These are phyloP conservation scores for Mycena rosella DNA, from an alignment of 768 basidiomycete species.

Conservation along the genomic window DNA sequence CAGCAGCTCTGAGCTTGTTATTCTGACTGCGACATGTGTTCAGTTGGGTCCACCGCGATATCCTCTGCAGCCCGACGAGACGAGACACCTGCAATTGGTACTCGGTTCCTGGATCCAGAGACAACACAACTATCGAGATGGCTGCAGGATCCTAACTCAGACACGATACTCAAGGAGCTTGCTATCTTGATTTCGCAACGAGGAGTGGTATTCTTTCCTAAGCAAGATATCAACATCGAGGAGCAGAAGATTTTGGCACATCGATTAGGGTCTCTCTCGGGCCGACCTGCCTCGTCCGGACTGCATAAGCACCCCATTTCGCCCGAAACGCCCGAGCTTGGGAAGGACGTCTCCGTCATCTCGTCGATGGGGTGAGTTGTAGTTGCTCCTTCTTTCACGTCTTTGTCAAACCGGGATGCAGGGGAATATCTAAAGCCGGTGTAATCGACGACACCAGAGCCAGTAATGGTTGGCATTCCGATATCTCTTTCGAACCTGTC, in stretches of 20 bases:
- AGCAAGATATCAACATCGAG: slow-evolving; percentile 61
- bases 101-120: no score
- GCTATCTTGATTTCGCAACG: slow-evolving; percentile 65
- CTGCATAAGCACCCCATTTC: slow-evolving; percentile 72
- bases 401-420: background rate
- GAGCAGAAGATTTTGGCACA: slow-evolving; percentile 64
- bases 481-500: slow-evolving; percentile 71
- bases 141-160: slow-evolving; percentile 57
- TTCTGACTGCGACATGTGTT: no score
- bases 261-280: slow-evolving; percentile 61
- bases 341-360: slow-evolving; percentile 67
- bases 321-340: slow-evolving; percentile 59
- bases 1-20: no score
- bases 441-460: slow-evolving; percentile 14
- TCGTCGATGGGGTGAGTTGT: slow-evolving; percentile 54
- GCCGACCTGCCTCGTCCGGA: slow-evolving; percentile 58
- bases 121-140: slow-evolving; percentile 61
- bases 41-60: no score
- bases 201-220: slow-evolving; percentile 74
- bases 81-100: no score
- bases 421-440: slow-evolving; percentile 1
- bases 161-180: slow-evolving; percentile 65
- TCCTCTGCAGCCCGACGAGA: no score
- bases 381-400: background rate
- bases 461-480: slow-evolving; percentile 58